Evolutionary conservation across 306 rosid species (phyloP), one percentile per base, ranked within the genome.

Genomic region (Vicia villosa): DNA sequence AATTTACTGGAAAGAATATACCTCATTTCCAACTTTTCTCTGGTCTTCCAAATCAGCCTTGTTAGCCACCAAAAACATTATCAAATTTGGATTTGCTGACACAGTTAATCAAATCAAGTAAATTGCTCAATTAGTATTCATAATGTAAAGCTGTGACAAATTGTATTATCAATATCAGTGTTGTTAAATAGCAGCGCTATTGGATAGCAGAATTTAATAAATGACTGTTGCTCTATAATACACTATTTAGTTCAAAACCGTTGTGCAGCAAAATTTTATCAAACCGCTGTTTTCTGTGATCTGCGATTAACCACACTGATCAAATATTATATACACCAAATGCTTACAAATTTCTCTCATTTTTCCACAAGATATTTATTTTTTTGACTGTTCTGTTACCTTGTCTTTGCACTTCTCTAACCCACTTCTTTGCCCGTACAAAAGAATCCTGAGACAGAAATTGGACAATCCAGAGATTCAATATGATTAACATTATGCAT

Each of bases 401-500:
- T 86, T 91, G 97, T 72, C 92, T 79, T 77, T 85, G 96, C 74
- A 91, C 85, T 85, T 91, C 96, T 64, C 42, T 86, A 67, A 91
- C 89, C 97, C 97, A 91, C 58, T 86, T 91, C 81, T 86, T 91
- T 42, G 96, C 97, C 15, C 92, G 63, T 1, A 68, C 73, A 81
- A 91, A 91, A 54, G 97, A 86, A 16, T 88, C 97, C 97, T 91
- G 76, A 19, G 69, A 8, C 36, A 72, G 83, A 78, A 70, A 41
- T 79, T 59, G 30, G 17, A 51, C 21, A 24, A 74, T 14, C 45
- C 21, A 11, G 8, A 3, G 5, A 10, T 52, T 13, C 32, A 52
- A 21, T 10, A 10, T 21, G 34, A 52, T 10, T 10, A 21, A 22
- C 60, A 22, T 22, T 54, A 54, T 36, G 22, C 60, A 54, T 54